These are phyloP conservation scores for Phytophthora capsici DNA, from an alignment of 352 stramenopile species.

Conservation along the genomic window DNA sequence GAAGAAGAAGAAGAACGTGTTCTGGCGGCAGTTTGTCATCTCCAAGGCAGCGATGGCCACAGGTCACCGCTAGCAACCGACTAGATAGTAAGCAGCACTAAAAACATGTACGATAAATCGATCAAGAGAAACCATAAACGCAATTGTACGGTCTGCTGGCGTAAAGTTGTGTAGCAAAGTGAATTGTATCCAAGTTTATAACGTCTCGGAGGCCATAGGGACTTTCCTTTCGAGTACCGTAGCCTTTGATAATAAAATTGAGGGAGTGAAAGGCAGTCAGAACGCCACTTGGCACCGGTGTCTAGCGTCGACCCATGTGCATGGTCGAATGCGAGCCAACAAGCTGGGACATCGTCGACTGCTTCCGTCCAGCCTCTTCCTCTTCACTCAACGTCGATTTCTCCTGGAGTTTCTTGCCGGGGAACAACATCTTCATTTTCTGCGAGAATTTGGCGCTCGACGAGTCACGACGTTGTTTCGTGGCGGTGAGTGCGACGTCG, in stretches of 20 bases:
- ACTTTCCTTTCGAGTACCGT: conserved; percentile 1
- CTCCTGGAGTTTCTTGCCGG: conserved; percentile 6
- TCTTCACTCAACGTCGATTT: conserved; percentile 1
- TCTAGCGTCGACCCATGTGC: conserved; percentile 26
- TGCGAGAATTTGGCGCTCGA: conserved; percentile 15
- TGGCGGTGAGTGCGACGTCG: background rate
- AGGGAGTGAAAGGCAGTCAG: background rate
- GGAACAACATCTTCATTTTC: conserved; percentile 31
- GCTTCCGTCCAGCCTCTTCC: conserved; percentile 23
- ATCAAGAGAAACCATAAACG: too few relatives aligned
- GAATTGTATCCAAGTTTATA: too few relatives aligned
- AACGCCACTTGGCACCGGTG: too few relatives aligned
- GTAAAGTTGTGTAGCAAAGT: too few relatives aligned
- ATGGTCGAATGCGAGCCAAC: conserved; percentile 21
- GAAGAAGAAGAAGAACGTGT: conserved; percentile 8
- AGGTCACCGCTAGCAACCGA: conserved; percentile 7
- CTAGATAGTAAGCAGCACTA: background rate
- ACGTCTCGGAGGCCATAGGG: background rate
- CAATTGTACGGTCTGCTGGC: too few relatives aligned
- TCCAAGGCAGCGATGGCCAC: conserved; percentile 10
- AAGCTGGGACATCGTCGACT: conserved; percentile 16
- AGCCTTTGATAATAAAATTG: background rate
- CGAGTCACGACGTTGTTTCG: conserved; percentile 9
- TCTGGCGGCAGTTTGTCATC: conserved; percentile 17
- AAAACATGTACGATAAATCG: conserved; percentile 10